Evolutionary conservation across 2,329 filamentous ascomycete genomes (phyloP).

Genomic region (Nothomitra cinnamomea): DNA sequence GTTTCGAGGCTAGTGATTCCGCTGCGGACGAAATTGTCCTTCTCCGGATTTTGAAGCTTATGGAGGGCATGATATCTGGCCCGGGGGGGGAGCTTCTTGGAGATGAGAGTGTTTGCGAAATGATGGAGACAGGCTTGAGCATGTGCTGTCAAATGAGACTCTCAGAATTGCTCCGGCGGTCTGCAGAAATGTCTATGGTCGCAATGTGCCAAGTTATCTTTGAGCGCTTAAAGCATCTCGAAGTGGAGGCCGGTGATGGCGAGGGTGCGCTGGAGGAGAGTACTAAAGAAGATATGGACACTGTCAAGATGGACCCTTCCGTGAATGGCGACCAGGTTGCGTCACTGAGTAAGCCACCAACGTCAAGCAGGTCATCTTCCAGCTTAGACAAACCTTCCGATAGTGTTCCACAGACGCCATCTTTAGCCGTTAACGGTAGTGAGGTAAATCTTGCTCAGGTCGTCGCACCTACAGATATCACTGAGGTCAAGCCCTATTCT

Average conservation of each 20-base stretch:
- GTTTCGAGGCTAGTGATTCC: slow-evolving; percentile 92
- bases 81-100: slow-evolving; percentile 86
- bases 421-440: slow-evolving; percentile 13
- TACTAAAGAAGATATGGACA: slow-evolving; percentile 51
- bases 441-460: slow-evolving; percentile 7
- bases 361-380: not conserved
- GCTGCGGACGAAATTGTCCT: slow-evolving; percentile 91
- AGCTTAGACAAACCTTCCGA: slow-evolving; percentile 20
- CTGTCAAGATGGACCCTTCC: slow-evolving; percentile 69
- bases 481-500: slow-evolving; percentile 69
- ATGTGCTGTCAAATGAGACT: slow-evolving; percentile 92
- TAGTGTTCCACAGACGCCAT: slow-evolving; percentile 26
- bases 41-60: slow-evolving; percentile 83
- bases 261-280: slow-evolving; percentile 47
- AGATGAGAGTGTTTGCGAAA: slow-evolving; percentile 95
- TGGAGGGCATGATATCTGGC: slow-evolving; percentile 96
- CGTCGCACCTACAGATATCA: slow-evolving; percentile 1
- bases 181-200: slow-evolving; percentile 93
- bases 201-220: slow-evolving; percentile 99
- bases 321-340: slow-evolving; percentile 46
- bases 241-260: slow-evolving; percentile 55
- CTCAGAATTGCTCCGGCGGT: slow-evolving; percentile 75
- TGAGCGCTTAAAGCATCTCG: slow-evolving; percentile 73
- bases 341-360: slow-evolving; percentile 22
- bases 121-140: slow-evolving; percentile 96